These are phyloP conservation scores for Onygenales sp. DNA, from an alignment of 2,329 filamentous ascomycete genomes.

Conservation along the genomic window DNA sequence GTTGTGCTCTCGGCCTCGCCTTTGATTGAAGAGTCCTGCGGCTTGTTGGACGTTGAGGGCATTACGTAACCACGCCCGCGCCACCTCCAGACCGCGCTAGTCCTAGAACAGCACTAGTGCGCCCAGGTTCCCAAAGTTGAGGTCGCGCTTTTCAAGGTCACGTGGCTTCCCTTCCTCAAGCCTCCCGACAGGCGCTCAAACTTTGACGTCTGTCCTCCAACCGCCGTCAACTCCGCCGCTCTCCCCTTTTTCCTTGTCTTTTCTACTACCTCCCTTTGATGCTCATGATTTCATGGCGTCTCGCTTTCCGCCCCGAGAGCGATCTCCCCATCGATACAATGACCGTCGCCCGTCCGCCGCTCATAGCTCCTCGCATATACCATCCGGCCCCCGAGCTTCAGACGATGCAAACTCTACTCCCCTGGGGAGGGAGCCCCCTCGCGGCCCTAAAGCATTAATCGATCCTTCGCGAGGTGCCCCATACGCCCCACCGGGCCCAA, in stretches of 20 bases:
- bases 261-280: constrained; percentile 7
- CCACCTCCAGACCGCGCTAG: not conserved
- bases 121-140: not conserved
- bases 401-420: constrained; percentile 52
- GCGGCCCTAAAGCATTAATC: constrained; percentile 70
- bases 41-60: no score
- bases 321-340: constrained; percentile 61
- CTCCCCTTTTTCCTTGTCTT: not conserved
- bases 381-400: constrained; percentile 37
- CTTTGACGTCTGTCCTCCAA: not conserved
- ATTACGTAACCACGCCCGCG: not conserved
- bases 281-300: constrained; percentile 38
- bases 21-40: not conserved
- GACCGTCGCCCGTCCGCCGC: constrained; percentile 61
- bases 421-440: constrained; percentile 60
- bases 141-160: not conserved
- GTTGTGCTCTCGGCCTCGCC: not conserved
- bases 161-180: not conserved
- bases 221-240: not conserved
- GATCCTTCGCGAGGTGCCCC: constrained; percentile 48
- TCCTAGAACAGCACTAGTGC: not conserved
- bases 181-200: not conserved
- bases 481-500: constrained; percentile 29
- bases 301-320: constrained; percentile 57
- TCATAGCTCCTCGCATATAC: constrained; percentile 47